Evolutionary conservation across 2,329 filamentous ascomycete genomes (phyloP), one percentile per base, ranked within the genome.

Genomic region (Colletotrichum musicola): DNA sequence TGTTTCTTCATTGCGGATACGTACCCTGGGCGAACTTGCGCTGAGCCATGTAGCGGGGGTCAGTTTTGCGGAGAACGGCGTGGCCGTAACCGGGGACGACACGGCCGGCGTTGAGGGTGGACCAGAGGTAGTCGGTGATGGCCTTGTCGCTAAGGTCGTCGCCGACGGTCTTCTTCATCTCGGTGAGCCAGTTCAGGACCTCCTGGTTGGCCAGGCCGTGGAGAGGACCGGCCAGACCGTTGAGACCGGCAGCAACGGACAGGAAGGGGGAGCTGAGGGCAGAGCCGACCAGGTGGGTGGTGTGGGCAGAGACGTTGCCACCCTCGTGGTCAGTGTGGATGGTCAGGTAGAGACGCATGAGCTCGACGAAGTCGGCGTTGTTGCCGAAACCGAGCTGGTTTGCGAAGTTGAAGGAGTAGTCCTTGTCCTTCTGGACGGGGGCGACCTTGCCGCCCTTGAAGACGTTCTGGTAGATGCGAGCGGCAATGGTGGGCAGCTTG

Each of bases 311-410:
- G 85, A 99, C 96, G 85, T 99, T 99, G 76, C 96, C 96, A 87
- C 96, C 96, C 89, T 99, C 96, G 89, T 99, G 96, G 84, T 99
- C 96, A 72, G 96, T 95, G 93, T 99, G 96, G 85, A 99, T 99
- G 86, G 96, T 98, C 79, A 99, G 90, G 90, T 99, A 99, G 75
- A 99, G 90, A 84, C 96, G 94, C 91, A 99, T 93, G 77, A 99
- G 88, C 91, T 99, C 96, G 81, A 99, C 86, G 77, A 99, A 99
- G 88, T 98, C 95, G 78, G 89, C 87, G 90, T 99, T 98, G 78
- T 92, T 90, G 77, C 93, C 93, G 82, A 96, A 99, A 78, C 96
- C 96, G 77, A 99, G 94, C 90, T 97, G 94, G 91, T 98, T 98
- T 85, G 96, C 95, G 82, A 99, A 93, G 92, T 99, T 99, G 93